A percentile compares a stretch with the other conserved stretches of the same genome.
These are phyloP conservation scores for Elasticomyces elasticus DNA, from an alignment of 495 filamentous ascomycete species.

Conservation along the genomic window DNA sequence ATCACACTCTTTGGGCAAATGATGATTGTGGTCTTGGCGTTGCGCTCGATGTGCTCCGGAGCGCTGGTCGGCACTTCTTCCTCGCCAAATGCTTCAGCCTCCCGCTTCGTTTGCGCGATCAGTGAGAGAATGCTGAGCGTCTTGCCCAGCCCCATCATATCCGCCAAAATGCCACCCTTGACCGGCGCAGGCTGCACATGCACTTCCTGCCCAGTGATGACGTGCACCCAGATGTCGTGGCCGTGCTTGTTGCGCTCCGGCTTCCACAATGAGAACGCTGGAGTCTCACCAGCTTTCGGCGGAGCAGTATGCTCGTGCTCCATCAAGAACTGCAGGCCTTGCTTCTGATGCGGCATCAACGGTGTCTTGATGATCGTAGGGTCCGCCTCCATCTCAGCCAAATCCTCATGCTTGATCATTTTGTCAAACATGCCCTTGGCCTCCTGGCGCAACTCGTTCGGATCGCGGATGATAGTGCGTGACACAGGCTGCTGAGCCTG, in stretches of 20 bases:
- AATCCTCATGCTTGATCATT: slow-evolving; percentile 58
- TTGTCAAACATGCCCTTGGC: slow-evolving; percentile 82
- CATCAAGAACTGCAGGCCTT: slow-evolving; percentile 81
- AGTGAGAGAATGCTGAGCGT: slow-evolving; percentile 82
- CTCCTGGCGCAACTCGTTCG: slow-evolving; percentile 75
- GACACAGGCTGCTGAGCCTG: background rate
- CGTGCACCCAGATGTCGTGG: slow-evolving; percentile 56
- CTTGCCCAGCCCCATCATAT: slow-evolving; percentile 98
- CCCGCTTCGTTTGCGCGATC: slow-evolving; percentile 48
- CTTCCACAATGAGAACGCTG: slow-evolving; percentile 54
- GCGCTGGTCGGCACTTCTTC: slow-evolving; percentile 33
- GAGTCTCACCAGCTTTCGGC: slow-evolving; percentile 41
- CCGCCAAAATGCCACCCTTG: slow-evolving; percentile 82
- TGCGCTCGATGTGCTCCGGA: slow-evolving; percentile 41
- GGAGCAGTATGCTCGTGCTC: slow-evolving; percentile 61
- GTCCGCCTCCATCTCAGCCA: slow-evolving; percentile 65
- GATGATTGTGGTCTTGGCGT: slow-evolving; percentile 72
- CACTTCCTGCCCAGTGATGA: slow-evolving; percentile 65
- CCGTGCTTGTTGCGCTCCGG: slow-evolving; percentile 26
- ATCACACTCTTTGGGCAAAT: slow-evolving; percentile 84
- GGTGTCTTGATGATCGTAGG: slow-evolving; percentile 48
- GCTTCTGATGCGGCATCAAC: slow-evolving; percentile 79
- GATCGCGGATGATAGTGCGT: slow-evolving; percentile 49
- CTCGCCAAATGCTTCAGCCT: slow-evolving; percentile 49
- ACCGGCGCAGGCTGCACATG: slow-evolving; percentile 56